phyloP scores from a whole-genome alignment of 2,329 filamentous ascomycete species.

The Chaetomiaceae sp. region DNA sequence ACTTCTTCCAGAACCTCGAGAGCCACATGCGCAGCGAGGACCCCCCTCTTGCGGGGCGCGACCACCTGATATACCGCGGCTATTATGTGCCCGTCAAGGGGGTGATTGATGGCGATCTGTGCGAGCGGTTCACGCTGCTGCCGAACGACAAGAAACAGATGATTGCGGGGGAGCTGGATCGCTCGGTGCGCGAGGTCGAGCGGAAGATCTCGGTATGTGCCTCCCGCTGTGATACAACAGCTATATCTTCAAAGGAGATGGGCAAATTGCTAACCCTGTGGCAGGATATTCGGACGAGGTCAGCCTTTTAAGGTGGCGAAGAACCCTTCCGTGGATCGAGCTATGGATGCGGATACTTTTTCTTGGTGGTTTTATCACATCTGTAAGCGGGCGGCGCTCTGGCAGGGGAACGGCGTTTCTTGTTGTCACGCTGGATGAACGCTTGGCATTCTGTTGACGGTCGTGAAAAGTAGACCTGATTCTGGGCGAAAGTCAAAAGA shows the following conservation, averaged over 20 bases:
- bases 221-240: too few relatives aligned
- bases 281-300: conserved; percentile 53
- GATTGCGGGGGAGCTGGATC: conserved; percentile 88
- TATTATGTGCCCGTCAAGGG: conserved; percentile 97
- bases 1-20: conserved; percentile 95
- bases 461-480: too few relatives aligned
- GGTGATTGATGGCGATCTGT: conserved; percentile 92
- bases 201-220: conserved; percentile 74
- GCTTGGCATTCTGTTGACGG: too few relatives aligned
- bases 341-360: neutral
- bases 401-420: conserved; percentile 3
- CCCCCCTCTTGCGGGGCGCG: conserved; percentile 79
- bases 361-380: neutral
- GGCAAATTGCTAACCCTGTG: conserved; percentile 14
- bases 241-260: too few relatives aligned
- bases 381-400: conserved; percentile 12
- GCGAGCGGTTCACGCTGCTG: conserved; percentile 81
- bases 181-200: conserved; percentile 88
- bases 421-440: conserved; percentile 1
- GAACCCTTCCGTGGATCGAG: neutral
- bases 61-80: conserved; percentile 90
- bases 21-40: conserved; percentile 81
- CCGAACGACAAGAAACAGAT: conserved; percentile 86
- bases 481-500: too few relatives aligned
- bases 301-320: conserved; percentile 44